These are phyloP conservation scores for Ophiostoma tasmaniense DNA, from an alignment of 2,329 filamentous ascomycete species.

Conservation along the genomic window DNA sequence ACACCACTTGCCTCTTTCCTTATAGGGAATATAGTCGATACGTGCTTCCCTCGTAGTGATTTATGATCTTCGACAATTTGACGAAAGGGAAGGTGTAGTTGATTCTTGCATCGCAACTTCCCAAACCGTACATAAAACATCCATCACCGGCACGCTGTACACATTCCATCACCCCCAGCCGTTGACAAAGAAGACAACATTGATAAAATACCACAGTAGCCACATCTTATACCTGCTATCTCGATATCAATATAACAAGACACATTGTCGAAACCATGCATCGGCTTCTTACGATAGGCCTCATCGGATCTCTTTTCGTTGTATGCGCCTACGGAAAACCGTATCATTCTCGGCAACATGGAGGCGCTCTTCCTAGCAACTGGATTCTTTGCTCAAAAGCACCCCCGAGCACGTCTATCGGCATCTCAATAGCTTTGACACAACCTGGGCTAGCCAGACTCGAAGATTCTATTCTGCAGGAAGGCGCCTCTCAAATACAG, in stretches of 20 bases:
- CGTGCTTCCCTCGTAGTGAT: background rate
- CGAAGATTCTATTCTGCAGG: slow-evolving; percentile 5
- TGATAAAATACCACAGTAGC: background rate
- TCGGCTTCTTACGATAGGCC: too few species aligned
- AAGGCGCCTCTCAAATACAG: background rate
- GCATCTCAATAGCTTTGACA: slow-evolving; percentile 14
- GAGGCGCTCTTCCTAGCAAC: background rate
- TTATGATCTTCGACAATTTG: background rate
- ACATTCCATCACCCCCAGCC: background rate
- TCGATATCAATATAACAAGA: background rate
- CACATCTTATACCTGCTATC: background rate
- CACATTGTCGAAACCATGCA: background rate
- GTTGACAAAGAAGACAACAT: background rate
- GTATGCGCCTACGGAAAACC: background rate
- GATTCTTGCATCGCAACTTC: background rate
- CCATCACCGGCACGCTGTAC: background rate
- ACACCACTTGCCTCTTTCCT: background rate
- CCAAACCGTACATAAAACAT: background rate
- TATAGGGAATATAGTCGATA: background rate
- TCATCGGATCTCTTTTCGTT: background rate
- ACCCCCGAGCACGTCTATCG: background rate
- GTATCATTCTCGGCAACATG: background rate
- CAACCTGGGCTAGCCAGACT: slow-evolving; percentile 15
- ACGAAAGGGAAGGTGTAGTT: background rate
- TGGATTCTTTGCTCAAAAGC: slow-evolving; percentile 13